A percentile compares a stretch with the other conserved stretches of the same genome.
Conservation (phyloP, 345 rosid species). For the Eucalyptus coolabah region DNA sequence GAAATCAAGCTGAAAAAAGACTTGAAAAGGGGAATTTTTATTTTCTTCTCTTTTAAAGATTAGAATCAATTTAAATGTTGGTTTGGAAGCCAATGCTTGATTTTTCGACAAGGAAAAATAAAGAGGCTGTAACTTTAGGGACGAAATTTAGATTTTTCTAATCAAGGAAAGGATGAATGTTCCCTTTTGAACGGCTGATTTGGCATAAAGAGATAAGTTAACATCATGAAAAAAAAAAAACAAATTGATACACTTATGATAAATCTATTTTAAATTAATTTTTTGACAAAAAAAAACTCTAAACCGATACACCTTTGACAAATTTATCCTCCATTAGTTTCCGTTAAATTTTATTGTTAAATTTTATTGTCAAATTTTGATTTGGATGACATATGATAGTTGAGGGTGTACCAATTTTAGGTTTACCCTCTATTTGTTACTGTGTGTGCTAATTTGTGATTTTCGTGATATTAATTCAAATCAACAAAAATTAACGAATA, state of each 20-base stretch:
- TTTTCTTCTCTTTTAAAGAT: not conserved
- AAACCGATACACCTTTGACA: accelerated
- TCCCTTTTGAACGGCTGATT: not conserved
- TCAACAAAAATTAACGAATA: accelerated
- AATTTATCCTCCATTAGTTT: accelerated
- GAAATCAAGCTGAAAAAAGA: not conserved
- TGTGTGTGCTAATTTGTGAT: accelerated
- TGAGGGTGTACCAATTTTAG: accelerated
- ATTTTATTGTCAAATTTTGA: too few species aligned
- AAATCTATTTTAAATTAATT: too few species aligned
- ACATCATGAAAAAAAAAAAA: accelerated
- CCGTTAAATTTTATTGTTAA: too few species aligned
- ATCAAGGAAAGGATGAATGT: not conserved
- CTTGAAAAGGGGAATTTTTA: not conserved
- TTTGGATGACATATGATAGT: accelerated
- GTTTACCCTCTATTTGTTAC: accelerated
- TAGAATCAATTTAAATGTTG: not conserved
- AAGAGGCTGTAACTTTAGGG: not conserved
- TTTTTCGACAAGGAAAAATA: too few species aligned
- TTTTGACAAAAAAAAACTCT: accelerated
- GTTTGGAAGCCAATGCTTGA: not conserved
- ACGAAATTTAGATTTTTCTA: not conserved
- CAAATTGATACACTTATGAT: too few species aligned
- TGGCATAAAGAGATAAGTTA: not conserved
- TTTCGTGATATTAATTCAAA: accelerated